Evolutionary conservation across 805 yeast genomes (phyloP).

Genomic region (Candida boleticola): DNA sequence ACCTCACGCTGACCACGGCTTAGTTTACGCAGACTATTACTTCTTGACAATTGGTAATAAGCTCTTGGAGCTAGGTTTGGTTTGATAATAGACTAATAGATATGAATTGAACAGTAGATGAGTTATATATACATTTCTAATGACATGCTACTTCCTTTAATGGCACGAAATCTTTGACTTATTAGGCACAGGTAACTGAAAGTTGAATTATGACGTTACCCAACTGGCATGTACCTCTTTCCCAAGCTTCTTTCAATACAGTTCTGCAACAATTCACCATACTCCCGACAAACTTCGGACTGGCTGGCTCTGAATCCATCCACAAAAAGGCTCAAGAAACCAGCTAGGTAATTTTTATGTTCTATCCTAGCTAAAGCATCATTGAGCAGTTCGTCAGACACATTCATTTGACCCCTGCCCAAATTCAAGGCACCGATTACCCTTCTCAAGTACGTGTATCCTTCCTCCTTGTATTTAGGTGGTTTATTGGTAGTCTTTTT

Average conservation of each 20-base stretch:
- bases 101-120: too few species aligned
- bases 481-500: slow-evolving; percentile 13
- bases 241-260: slow-evolving; percentile 58
- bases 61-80: slow-evolving; percentile 21
- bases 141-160: too few species aligned
- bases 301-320: slow-evolving; percentile 32
- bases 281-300: slow-evolving; percentile 60
- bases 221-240: slow-evolving; percentile 21
- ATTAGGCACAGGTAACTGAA: too few species aligned
- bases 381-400: slow-evolving; percentile 41
- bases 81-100: too few species aligned
- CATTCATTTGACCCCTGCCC: slow-evolving; percentile 43
- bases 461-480: slow-evolving; percentile 44
- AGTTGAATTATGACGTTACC: too few species aligned
- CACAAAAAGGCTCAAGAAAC: slow-evolving; percentile 49
- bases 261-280: slow-evolving; percentile 49
- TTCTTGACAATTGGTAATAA: slow-evolving; percentile 24
- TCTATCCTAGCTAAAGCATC: slow-evolving; percentile 35
- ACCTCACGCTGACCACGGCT: slow-evolving; percentile 19
- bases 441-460: slow-evolving; percentile 49
- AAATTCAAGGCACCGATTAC: too few species aligned
- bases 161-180: too few species aligned
- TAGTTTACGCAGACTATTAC: slow-evolving; percentile 30
- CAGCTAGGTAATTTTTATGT: slow-evolving; percentile 51
- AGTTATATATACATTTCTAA: too few species aligned